Base-by-base conservation (phyloP, 495 filamentous ascomycete genomes). In the Letharia columbiana region DNA sequence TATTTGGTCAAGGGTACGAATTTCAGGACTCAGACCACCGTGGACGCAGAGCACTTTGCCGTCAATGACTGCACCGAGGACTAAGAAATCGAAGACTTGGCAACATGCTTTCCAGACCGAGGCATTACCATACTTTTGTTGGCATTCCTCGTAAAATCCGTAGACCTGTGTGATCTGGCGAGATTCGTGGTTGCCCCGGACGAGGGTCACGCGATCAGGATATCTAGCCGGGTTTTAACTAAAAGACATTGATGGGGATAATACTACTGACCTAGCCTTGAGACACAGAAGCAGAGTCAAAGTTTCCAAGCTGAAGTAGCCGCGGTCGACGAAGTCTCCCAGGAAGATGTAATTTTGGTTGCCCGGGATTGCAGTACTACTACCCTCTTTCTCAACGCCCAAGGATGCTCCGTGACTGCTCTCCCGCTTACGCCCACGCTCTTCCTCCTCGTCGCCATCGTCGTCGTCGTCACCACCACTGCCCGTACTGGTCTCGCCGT, bases 51-150 rank as follows among this genome's bases (percentile, higher is more conserved):
- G 83, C 33, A 98, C 92, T 73, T 94, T 91, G 62, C 94, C 95
- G 71, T 98, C 94, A 57, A 98, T 91, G 69, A 98, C 96, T 31
- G 94, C 94, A 39, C 93, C 94, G 31, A 98, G 84, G 17, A 95
- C 92, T 60, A 98, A 84, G 75, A 98, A 98, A 77, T 98, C 94
- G 72, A 98, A 98, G 31, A 98, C 94, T 77, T 98, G 95, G 71
- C 94, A 98, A 78, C 94, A 98, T 0, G 92, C 90, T 77, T 98
- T 98, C 94, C 94, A 98, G 28, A 98, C 94, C 12, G 91, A 96
- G 9, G 94, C 94, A 74, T 96, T 98, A 65, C 93, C 93, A 72
- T 98, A 98, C 73, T 98, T 98, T 70, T 90, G 89, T 72, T 96
- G 90, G 76, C 94, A 98, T 73, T 98, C 94, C 71, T 98, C 94